Conservation (phyloP, 305 asterid species). For the Nicotiana rustica region DNA sequence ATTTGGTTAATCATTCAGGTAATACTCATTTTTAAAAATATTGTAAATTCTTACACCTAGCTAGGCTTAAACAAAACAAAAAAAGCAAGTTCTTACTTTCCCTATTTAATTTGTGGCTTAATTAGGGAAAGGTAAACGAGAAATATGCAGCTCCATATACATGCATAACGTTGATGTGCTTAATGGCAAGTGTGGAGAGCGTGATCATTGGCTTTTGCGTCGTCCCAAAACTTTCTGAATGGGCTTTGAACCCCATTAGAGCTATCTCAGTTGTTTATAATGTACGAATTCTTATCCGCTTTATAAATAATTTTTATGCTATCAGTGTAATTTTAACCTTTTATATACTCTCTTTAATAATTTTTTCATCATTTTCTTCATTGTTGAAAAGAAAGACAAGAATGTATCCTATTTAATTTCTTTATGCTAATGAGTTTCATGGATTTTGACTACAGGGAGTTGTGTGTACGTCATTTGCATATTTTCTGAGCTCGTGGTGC, state of each 20-base stretch:
- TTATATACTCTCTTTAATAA: no score
- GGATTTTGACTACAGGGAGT: constrained; percentile 57
- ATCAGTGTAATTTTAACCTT: background rate
- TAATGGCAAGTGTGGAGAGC: constrained; percentile 78
- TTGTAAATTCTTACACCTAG: no score
- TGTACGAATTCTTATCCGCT: constrained; percentile 41
- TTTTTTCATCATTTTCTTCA: no score
- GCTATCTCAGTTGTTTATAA: constrained; percentile 65
- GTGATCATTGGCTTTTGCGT: constrained; percentile 55
- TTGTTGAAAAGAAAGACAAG: background rate
- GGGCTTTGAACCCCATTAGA: constrained; percentile 72
- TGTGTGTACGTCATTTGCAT: constrained; percentile 77
- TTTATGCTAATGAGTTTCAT: background rate
- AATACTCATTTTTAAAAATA: constrained; percentile 27
- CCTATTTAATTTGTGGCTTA: background rate
- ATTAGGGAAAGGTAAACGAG: constrained; percentile 64
- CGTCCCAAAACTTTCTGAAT: constrained; percentile 63
- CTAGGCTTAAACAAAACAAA: no score
- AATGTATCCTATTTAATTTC: background rate
- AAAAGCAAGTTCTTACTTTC: background rate
- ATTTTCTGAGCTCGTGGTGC: constrained; percentile 79
- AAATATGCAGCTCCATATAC: constrained; percentile 72
- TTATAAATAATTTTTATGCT: no score
- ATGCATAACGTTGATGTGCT: constrained; percentile 75
- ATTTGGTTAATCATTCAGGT: constrained; percentile 82